Evolutionary conservation across 2,329 filamentous ascomycete species (phyloP), one percentile per base, ranked within the genome.

Genomic region (Venturia aucupariae): DNA sequence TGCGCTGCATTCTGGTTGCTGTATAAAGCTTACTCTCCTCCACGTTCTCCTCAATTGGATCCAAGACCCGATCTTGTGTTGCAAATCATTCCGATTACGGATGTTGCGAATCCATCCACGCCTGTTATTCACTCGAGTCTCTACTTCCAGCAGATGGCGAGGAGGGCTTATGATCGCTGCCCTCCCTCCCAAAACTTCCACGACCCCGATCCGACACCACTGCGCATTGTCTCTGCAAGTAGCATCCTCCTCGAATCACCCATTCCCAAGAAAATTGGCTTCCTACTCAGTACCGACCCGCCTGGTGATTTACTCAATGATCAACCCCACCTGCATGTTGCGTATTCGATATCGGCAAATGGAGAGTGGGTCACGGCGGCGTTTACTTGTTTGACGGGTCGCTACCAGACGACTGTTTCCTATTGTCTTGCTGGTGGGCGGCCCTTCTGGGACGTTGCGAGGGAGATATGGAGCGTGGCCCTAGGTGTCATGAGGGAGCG

Each of bases 131-230:
- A 86, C 1, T 79, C 83, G 1, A 82, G 85, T 0, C 72, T 76
- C 5, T 85, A 87, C 17, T 84, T 89, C 69, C 77, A 79, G 55
- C 82, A 78, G 64, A 78, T 92, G 19, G 89, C 88, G 22, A 80
- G 90, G 66, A 89, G 93, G 73, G 84, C 89, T 2, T 94, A 93
- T 69, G 89, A 92, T 71, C 85, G 90, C 6, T 92, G 89, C 70
- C 81, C 82, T 4, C 80, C 81, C 3, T 78, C 77, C 48, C 64
- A 71, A 11, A 68, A 70, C 30, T 4, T 67, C 63, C 67, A 7
- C 57, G 70, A 71, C 63, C 38, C 64, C 22, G 67, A 13, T 73
- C 83, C 32, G 83, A 84, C 61, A 74, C 82, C 64, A 79, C 83
- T 84, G 19, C 75, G 73, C 30, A 80, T 79, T 55, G 76, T 78